phyloP scores from a whole-genome alignment of 305 asterid genomes.

The Euphrasia arctica region DNA sequence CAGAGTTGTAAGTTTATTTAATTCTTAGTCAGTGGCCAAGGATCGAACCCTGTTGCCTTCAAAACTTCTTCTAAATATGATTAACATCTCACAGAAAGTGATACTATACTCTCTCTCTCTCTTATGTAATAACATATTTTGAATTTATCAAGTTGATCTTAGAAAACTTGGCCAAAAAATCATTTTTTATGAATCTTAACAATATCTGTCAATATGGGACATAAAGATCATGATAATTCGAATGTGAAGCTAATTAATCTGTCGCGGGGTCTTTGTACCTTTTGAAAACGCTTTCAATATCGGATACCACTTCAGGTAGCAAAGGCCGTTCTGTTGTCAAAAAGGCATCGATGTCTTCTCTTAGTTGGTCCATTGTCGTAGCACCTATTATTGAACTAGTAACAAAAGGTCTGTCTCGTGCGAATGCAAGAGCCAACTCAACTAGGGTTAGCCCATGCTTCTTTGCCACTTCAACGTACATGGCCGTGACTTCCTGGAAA shows the following conservation, averaged over 20 bases:
- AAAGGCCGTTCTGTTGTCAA: conserved; percentile 67
- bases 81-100: too few species aligned
- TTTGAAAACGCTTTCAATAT: conserved; percentile 62
- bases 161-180: too few species aligned
- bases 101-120: too few species aligned
- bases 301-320: conserved; percentile 54
- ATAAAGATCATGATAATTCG: too few species aligned
- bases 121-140: too few species aligned
- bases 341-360: conserved; percentile 71
- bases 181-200: too few species aligned
- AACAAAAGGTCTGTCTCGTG: conserved; percentile 72
- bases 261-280: conserved; percentile 84
- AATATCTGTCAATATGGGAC: too few species aligned
- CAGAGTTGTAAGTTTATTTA: too few species aligned
- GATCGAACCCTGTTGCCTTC: too few species aligned
- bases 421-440: conserved; percentile 79
- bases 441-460: conserved; percentile 68
- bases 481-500: conserved; percentile 70
- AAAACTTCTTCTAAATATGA: too few species aligned
- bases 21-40: too few species aligned
- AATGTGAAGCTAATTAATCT: conserved; percentile 14
- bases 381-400: conserved; percentile 86
- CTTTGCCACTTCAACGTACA: conserved; percentile 70
- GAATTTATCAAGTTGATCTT: too few species aligned
- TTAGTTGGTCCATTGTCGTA: conserved; percentile 70